Conservation (phyloP, 164 flowering plant species). For the Magnolia sinica region DNA sequence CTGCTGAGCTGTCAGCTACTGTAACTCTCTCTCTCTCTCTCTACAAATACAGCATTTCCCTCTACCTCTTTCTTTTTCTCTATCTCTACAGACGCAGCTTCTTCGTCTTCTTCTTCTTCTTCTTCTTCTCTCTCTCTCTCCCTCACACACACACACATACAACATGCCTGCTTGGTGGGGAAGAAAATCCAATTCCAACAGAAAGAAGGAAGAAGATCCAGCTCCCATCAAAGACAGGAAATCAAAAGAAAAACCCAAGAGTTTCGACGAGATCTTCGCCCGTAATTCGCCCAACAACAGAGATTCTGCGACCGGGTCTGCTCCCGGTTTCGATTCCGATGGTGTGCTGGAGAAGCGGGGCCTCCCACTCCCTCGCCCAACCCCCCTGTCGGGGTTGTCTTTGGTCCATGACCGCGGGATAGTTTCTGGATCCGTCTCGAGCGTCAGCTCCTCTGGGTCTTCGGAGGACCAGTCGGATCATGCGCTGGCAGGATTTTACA, state of each 20-base stretch:
- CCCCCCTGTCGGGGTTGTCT: constrained; percentile 22
- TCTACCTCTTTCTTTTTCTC: constrained; percentile 17
- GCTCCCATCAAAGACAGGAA: constrained; percentile 11
- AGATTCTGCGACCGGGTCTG: constrained; percentile 12
- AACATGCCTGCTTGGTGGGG: constrained; percentile 66
- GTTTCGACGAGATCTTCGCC: constrained; percentile 34
- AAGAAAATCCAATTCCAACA: constrained; percentile 33
- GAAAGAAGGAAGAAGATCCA: constrained; percentile 29
- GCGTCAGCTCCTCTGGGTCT: constrained; percentile 79
- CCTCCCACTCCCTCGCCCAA: constrained; percentile 70
- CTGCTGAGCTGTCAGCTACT: constrained; percentile 38
- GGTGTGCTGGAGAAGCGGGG: constrained; percentile 33
- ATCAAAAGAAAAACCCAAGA: constrained; percentile 26
- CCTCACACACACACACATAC: too few relatives aligned
- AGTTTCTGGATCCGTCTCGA: constrained; percentile 60
- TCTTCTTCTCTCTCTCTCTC: not conserved
- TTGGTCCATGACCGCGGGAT: constrained; percentile 31
- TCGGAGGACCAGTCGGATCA: constrained; percentile 54
- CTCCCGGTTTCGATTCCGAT: constrained; percentile 52
- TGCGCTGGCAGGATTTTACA: constrained; percentile 17
- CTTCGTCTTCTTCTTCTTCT: not conserved
- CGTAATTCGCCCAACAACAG: not conserved
- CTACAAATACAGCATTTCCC: not conserved
- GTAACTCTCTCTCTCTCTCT: constrained; percentile 20
- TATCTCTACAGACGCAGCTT: not conserved